A percentile compares a stretch with the other conserved stretches of the same genome.
Conservation (phyloP, 2,329 filamentous ascomycete species). For the Penicillium nordicum region DNA sequence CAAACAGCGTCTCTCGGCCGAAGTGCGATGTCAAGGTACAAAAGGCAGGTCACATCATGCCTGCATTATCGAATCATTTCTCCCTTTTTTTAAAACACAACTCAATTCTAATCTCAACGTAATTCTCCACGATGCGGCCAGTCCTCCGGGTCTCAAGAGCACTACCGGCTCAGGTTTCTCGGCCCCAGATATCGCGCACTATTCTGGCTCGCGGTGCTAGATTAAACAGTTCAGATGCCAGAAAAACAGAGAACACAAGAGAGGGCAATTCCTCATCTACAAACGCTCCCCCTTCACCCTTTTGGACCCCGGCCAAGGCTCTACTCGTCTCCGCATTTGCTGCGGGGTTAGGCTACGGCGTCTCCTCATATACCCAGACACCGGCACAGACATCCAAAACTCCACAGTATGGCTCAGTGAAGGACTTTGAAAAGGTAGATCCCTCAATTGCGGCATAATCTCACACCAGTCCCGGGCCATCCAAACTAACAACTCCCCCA, state of each 20-base stretch:
- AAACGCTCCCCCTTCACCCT: constrained; percentile 19
- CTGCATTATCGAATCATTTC: neutral
- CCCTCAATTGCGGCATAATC: neutral
- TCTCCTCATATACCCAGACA: constrained; percentile 43
- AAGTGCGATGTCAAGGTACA: constrained; percentile 16
- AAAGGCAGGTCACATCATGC: constrained; percentile 7
- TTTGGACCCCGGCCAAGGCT: constrained; percentile 48
- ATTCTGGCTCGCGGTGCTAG: constrained; percentile 13
- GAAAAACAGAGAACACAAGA: neutral
- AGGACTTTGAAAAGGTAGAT: constrained; percentile 40
- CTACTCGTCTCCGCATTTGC: constrained; percentile 50
- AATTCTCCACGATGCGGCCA: constrained; percentile 22
- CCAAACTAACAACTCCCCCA: constrained; percentile 24
- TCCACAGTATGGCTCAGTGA: constrained; percentile 38
- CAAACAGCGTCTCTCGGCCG: constrained; percentile 13
- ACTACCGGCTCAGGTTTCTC: constrained; percentile 27
- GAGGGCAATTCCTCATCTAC: constrained; percentile 15
- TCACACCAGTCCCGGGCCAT: neutral
- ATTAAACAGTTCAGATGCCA: constrained; percentile 16
- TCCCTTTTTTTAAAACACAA: neutral
- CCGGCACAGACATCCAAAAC: constrained; percentile 17
- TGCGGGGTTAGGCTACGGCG: constrained; percentile 51
- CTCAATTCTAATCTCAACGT: neutral
- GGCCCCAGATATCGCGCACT: constrained; percentile 15
- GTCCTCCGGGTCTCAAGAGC: constrained; percentile 21